phyloP scores from a whole-genome alignment of 768 basidiomycete genomes.

The Russula emetica region DNA sequence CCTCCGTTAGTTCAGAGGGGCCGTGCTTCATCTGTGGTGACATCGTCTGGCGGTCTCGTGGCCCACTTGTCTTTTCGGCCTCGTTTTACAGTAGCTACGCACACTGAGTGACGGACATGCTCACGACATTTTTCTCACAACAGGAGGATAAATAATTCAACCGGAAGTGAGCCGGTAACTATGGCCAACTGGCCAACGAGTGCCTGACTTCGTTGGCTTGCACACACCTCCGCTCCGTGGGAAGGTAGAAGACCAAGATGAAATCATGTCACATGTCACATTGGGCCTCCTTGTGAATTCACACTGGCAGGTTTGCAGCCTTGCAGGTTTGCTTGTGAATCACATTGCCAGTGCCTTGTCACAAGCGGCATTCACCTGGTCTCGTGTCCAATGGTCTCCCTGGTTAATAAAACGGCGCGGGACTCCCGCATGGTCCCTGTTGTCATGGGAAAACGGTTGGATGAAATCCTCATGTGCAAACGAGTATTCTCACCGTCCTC shows the following conservation, averaged over 20 bases:
- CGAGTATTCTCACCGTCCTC: conserved; percentile 10
- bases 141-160: not conserved
- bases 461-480: not conserved
- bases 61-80: not conserved
- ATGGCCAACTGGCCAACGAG: not conserved
- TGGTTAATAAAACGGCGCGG: not conserved
- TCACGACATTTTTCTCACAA: not conserved
- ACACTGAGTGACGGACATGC: not conserved
- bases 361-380: conserved; percentile 15
- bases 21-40: too few relatives aligned
- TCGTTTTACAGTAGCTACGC: not conserved
- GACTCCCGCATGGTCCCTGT: conserved; percentile 17
- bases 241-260: not conserved
- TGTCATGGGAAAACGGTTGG: not conserved
- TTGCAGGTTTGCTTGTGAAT: conserved; percentile 1
- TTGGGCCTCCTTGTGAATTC: not conserved
- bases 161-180: not conserved
- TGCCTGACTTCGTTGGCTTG: not conserved
- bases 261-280: conserved; percentile 7
- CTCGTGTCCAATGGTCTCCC: conserved; percentile 7
- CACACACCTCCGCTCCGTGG: not conserved
- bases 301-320: not conserved
- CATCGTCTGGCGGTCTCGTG: not conserved
- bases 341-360: not conserved
- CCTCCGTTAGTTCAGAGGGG: too few relatives aligned